Evolutionary conservation across 352 stramenopile genomes (phyloP).

Genomic region (Pythium sukuiense): DNA sequence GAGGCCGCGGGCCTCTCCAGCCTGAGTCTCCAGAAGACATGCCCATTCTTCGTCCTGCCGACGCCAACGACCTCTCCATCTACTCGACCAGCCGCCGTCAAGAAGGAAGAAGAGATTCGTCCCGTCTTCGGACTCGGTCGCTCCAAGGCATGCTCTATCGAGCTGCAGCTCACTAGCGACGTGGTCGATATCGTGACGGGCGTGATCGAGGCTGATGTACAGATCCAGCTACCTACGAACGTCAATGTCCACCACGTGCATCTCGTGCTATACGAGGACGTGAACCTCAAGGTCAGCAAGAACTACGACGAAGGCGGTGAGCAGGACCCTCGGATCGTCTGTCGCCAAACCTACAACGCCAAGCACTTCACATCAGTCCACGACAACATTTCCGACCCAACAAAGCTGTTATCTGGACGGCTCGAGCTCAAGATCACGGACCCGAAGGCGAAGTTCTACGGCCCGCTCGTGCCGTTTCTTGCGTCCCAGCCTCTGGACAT

Average conservation of each 20-base stretch:
- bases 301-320: slow-evolving; percentile 1
- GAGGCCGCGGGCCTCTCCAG: not conserved
- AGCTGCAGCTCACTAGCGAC: slow-evolving; percentile 6
- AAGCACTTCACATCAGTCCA: not conserved
- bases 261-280: slow-evolving; percentile 13
- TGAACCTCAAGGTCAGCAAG: slow-evolving; percentile 1
- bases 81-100: not conserved
- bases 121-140: not conserved
- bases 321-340: not conserved
- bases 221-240: not conserved
- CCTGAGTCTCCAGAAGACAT: not conserved
- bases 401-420: not conserved
- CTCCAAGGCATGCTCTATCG: not conserved
- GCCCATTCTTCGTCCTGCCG: not conserved
- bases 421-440: slow-evolving; percentile 7
- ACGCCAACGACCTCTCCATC: not conserved
- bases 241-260: slow-evolving; percentile 11
- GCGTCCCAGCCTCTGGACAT: not conserved
- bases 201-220: slow-evolving; percentile 2
- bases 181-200: not conserved
- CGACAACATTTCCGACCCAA: not conserved
- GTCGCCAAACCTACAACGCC: slow-evolving; percentile 8
- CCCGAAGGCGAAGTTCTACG: not conserved
- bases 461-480: not conserved
- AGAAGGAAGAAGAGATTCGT: not conserved